Evolutionary conservation across 768 basidiomycete genomes (phyloP).

Genomic region (Russula sp.): DNA sequence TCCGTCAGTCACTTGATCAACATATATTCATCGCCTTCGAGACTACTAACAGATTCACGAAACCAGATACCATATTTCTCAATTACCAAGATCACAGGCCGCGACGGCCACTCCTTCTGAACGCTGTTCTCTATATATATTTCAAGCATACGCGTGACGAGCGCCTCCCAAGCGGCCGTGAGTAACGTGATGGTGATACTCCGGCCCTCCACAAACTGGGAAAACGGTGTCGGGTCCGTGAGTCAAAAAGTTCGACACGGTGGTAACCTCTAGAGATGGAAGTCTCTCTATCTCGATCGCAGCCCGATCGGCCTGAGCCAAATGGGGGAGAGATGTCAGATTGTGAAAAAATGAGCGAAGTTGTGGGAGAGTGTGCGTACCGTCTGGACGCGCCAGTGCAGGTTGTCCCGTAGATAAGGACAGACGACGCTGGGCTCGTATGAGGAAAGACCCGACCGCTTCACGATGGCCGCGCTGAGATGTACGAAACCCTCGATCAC

Average conservation of each 20-base stretch:
- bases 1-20: too few species aligned
- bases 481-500: slow-evolving; percentile 40
- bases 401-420: too few species aligned
- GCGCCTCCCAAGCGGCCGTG: slow-evolving; percentile 12
- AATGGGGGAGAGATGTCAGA: neutral
- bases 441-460: too few species aligned
- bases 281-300: neutral
- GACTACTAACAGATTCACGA: neutral
- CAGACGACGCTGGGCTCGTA: too few species aligned
- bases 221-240: neutral
- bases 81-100: neutral
- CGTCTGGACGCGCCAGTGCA: too few species aligned
- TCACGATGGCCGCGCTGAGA: slow-evolving; percentile 32
- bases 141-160: neutral
- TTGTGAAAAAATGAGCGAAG: neutral
- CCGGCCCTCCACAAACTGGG: slow-evolving; percentile 1
- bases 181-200: slow-evolving; percentile 16
- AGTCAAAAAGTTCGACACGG: slow-evolving; percentile 1
- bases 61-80: neutral
- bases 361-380: slow-evolving; percentile 22
- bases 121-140: neutral
- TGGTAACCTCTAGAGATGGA: slow-evolving; percentile 16
- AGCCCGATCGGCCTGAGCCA: slow-evolving; percentile 6
- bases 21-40: too few species aligned
- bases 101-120: neutral